Evolutionary conservation across 768 basidiomycete species (phyloP), one percentile per base, ranked within the genome.

Genomic region (Pleurotus platypus): DNA sequence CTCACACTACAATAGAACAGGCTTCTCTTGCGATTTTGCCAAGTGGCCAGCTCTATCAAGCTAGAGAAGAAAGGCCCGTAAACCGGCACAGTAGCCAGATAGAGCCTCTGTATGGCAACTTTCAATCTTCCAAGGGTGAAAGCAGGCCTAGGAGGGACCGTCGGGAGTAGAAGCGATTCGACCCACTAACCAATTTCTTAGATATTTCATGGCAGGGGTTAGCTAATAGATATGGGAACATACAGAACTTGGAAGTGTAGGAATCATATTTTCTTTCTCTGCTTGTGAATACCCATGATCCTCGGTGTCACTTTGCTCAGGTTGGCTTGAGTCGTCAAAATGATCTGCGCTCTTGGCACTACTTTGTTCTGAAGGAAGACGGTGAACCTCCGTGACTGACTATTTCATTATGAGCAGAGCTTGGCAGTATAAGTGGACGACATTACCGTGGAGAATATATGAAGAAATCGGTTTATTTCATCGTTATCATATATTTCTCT

Each of bases 401-500:
- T 87, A 50, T 20, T 38, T 22, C 27, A 22, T n/a, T 9, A 24
- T 53, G 53, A 15, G 13, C 18, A 54, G 9, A 30, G 40, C n/a
- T 6, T 50, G n/a, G 38, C 18, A 48, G 38, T 35, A 26, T 43
- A 56, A 38, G 48, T 22, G 26, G 45, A 48, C 57, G n/a, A 46
- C 71, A 79, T 66, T 63, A 86, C 86, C 37, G 77, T 72, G 42
- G 84, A 80, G 67, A 89, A 89, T n/a, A 87, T 64, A 45, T 70
- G 64, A 26, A 88, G 68, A 64, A 84, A 87, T 24, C 83, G 71
- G 13, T 83, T 76, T 12, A 86, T 80, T 69, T 87, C 85, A 64
- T 86, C 84, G 54, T 80, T 76, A 22, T 88, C 85, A 59, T 82
- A 87, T 24, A 83, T 62, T 40, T 81, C 76, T 40, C 87, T 73